phyloP scores from a whole-genome alignment of 768 basidiomycete genomes.

The Tubosaeta sp. region DNA sequence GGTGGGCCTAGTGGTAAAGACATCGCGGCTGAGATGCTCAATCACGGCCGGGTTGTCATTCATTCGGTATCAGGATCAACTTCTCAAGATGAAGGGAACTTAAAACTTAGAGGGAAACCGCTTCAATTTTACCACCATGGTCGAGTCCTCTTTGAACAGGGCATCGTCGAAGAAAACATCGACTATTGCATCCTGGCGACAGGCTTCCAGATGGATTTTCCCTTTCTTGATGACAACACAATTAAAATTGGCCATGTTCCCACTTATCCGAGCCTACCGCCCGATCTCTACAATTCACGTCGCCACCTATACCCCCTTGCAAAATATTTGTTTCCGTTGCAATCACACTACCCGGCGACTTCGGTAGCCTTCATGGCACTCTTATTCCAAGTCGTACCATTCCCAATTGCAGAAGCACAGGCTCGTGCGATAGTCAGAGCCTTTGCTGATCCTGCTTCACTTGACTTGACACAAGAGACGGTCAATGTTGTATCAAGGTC shows the following conservation, averaged over 20 bases:
- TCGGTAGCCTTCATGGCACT: constrained; percentile 68
- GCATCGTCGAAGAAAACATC: constrained; percentile 47
- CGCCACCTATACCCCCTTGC: constrained; percentile 69
- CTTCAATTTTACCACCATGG: constrained; percentile 40
- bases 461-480: constrained; percentile 48
- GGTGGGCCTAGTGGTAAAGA: constrained; percentile 68
- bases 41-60: constrained; percentile 43
- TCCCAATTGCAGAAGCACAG: constrained; percentile 79
- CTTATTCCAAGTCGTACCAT: constrained; percentile 54
- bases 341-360: constrained; percentile 40
- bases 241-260: constrained; percentile 40
- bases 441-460: constrained; percentile 46
- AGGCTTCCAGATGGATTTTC: constrained; percentile 63
- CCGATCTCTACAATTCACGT: constrained; percentile 57
- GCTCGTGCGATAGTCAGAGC: constrained; percentile 56
- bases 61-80: constrained; percentile 46
- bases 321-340: constrained; percentile 63
- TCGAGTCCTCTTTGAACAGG: constrained; percentile 56
- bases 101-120: constrained; percentile 42
- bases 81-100: constrained; percentile 29
- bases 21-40: constrained; percentile 55
- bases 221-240: constrained; percentile 47
- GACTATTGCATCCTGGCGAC: constrained; percentile 72
- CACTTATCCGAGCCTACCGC: constrained; percentile 45
- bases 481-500: constrained; percentile 48